Base-by-base conservation (phyloP, 1,284 basidiomycete species). In the Mycosarcoma mackinlayi region DNA sequence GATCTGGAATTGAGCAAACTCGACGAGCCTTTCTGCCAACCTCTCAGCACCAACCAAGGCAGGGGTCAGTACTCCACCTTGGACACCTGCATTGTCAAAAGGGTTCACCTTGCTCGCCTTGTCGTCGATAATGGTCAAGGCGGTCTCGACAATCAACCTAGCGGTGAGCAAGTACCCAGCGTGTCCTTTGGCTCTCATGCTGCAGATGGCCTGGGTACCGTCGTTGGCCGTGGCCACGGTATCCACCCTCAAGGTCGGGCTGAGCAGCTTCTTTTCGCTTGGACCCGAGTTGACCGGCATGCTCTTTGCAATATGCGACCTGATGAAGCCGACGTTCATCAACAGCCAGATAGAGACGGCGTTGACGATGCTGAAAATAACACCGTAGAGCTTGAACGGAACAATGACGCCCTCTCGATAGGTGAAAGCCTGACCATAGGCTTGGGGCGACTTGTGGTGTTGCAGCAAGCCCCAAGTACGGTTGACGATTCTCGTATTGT, bases 1-100 rank as follows among this genome's bases (percentile, higher is more conserved):
- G 71, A 90, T 87, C 49, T 86, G 80, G 45, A 91, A 86, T 28
- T 83, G 80, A 2, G 86, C 88, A 14, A 85, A 87, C 23, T 85
- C 85, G 66, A 86, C 84, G 56, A 94, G 82, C 19, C 92, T 86
- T 68, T 88, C 85, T 14, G 92, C 84, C 48, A 93, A 78, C 4
- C 87, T 87, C 61, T 90, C 88, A 14, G 92, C 92, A 52, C 93
- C 87, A 1, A 90, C 91, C 2, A 88, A 88, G 73, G 89, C 87
- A 0, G 92, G 88, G 1, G 92, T 94, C 45, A 94, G 85, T 2
- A 93, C 84, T 9, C 93, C 92, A 16, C 92, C 92, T 53, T 53
- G 6, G 10, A 52, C 49, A 1, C 38, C 25, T 13, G 84, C 74
- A 28, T 83, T 85, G 1, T 86, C 89, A 6, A 90, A 82, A 0